Percentiles rank a stretch among this genome's conserved stretches.
Conservation (phyloP, 768 basidiomycete species). For the Suillus lakei region DNA sequence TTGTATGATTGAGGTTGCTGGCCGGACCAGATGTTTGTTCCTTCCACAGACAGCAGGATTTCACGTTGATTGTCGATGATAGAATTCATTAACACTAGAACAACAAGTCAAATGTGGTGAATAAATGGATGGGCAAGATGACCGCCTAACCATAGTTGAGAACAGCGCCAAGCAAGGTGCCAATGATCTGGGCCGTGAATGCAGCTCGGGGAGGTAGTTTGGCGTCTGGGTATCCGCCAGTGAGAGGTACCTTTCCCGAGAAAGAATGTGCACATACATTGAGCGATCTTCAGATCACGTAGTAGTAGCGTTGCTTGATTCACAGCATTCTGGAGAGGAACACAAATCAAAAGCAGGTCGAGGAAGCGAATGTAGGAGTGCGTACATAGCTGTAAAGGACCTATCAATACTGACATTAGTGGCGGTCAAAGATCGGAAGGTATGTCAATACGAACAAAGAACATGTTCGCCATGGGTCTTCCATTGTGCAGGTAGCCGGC, state of each 20-base stretch:
- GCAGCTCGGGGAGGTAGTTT: slow-evolving; percentile 70
- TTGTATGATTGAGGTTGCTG: slow-evolving; percentile 36
- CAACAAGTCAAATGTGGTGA: not conserved
- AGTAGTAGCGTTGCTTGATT: slow-evolving; percentile 56
- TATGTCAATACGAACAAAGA: slow-evolving; percentile 26
- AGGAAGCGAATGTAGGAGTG: not conserved
- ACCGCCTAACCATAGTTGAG: slow-evolving; percentile 46
- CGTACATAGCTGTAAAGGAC: slow-evolving; percentile 36
- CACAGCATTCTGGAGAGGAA: not conserved
- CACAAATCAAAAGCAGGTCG: not conserved
- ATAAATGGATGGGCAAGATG: not conserved
- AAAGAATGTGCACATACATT: slow-evolving; percentile 20
- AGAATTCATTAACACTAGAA: slow-evolving; percentile 60
- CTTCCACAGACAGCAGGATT: slow-evolving; percentile 57
- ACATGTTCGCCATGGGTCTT: slow-evolving; percentile 49
- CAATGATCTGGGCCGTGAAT: slow-evolving; percentile 60
- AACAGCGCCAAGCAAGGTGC: slow-evolving; percentile 57
- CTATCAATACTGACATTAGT: slow-evolving; percentile 52
- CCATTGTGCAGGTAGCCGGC: slow-evolving; percentile 43
- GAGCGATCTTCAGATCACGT: slow-evolving; percentile 56
- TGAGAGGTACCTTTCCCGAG: slow-evolving; percentile 19
- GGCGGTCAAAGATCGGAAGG: slow-evolving; percentile 11
- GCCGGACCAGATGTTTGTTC: slow-evolving; percentile 46
- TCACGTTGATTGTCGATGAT: slow-evolving; percentile 56
- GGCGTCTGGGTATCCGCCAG: slow-evolving; percentile 43